Evolutionary conservation across 495 filamentous ascomycete species (phyloP), one percentile per base, ranked within the genome.

Genomic region (Pseudoneurospora amorphoporcata): DNA sequence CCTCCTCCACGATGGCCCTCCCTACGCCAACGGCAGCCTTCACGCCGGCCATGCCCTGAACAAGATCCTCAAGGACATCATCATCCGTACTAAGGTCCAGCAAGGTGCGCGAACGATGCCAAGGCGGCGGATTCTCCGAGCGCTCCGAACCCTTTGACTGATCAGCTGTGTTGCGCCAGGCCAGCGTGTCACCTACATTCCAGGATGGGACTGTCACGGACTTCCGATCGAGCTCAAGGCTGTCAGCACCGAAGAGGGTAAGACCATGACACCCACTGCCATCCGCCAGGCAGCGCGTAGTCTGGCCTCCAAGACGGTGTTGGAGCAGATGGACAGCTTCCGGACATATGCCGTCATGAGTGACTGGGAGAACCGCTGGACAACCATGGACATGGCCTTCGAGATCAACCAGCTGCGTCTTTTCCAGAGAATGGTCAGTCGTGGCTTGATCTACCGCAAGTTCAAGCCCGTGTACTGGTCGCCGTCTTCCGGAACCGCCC

Each of bases 201-300:
- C 95, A 4, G 96, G 95, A 39, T 99, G 96, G 96, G 95, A 99
- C 81, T 99, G 95, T 76, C 95, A 99, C 84, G 95, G 95, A 7
- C 85, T 99, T 70, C 95, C 95, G 8, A 99, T 99, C 82, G 95
- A 99, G 85, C 84, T 98, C 47, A 98, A 97, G 81, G 95, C 95
- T n/a, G 87, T 99, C 42, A 91, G 92, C 73, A 78, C 76, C 35
- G 76, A 81, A 23, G 69, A 79, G 68, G 74, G 77, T 43, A 78
- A 77, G 61, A 79, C 73, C 38, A 82, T 84, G 77, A 74, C 75
- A 0, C 78, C 81, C 5, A 70, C 79, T 68, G 78, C 80, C 23
- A 88, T 97, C 53, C 88, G 96, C 14, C 84, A 86, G 72, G 86
- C 88, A n/a, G 96, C 96, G 5, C 84, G 90, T 70, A 79, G 87